Conservation (phyloP, 2,329 filamentous ascomycete genomes). For the Pseudogymnoascus destructans region DNA sequence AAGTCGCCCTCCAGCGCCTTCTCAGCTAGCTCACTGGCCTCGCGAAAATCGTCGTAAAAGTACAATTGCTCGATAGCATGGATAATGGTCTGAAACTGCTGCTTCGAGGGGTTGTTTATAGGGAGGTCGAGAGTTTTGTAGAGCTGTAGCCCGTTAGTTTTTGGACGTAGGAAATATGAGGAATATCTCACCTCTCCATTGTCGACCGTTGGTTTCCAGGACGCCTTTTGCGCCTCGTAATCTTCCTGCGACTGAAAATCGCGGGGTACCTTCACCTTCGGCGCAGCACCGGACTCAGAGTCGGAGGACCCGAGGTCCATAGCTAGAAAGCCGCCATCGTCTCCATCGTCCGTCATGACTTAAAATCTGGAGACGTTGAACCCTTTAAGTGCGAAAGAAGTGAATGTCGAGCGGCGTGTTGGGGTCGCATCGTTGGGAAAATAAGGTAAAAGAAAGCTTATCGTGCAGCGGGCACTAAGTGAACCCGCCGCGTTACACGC, state of each 20-base stretch:
- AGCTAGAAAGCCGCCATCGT: conserved; percentile 29
- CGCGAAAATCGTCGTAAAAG: conserved; percentile 22
- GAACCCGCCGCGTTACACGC: background rate
- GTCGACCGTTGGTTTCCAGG: conserved; percentile 23
- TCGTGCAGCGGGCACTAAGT: conserved; percentile 6
- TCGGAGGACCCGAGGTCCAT: conserved; percentile 33
- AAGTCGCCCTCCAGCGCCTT: conserved; percentile 3
- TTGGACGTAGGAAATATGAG: background rate
- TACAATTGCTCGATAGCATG: conserved; percentile 27
- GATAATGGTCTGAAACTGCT: conserved; percentile 21
- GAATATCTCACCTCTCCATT: conserved; percentile 19
- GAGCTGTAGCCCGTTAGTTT: conserved; percentile 16
- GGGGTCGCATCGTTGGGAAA: background rate
- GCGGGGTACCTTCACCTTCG: conserved; percentile 20
- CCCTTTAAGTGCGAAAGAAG: background rate
- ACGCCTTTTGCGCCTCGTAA: conserved; percentile 18
- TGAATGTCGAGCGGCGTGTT: background rate
- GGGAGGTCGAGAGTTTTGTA: conserved; percentile 19
- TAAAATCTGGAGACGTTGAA: background rate
- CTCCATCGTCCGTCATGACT: conserved; percentile 20
- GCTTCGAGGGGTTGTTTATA: conserved; percentile 21
- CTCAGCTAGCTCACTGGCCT: conserved; percentile 15
- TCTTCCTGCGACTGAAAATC: conserved; percentile 24
- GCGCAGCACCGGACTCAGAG: conserved; percentile 16
- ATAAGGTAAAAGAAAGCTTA: conserved; percentile 7